Evolutionary conservation across 2,329 filamentous ascomycete genomes (phyloP).

Genomic region (Microcyclospora pomicola): DNA sequence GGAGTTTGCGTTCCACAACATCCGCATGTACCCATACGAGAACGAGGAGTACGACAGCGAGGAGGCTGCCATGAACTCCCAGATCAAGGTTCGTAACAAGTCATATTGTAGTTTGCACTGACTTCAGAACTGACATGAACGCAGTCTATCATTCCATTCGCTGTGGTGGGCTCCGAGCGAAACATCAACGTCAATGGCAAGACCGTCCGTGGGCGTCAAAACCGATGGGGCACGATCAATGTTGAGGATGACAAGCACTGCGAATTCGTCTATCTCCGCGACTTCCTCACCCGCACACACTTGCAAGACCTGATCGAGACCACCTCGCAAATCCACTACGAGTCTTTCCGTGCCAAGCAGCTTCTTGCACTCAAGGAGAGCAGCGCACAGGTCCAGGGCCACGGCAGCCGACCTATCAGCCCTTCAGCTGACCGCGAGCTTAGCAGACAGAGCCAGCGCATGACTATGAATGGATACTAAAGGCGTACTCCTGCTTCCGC

Average conservation of each 20-base stretch:
- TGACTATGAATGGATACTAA: slow-evolving; percentile 99
- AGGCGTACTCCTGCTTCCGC: not conserved
- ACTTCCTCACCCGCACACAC: slow-evolving; percentile 97
- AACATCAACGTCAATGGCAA: slow-evolving; percentile 95
- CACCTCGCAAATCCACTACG: slow-evolving; percentile 98
- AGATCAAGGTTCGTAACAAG: slow-evolving; percentile 64
- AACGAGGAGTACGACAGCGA: slow-evolving; percentile 98
- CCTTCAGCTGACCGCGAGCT: slow-evolving; percentile 88
- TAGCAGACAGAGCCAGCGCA: slow-evolving; percentile 89
- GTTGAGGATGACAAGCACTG: slow-evolving; percentile 99
- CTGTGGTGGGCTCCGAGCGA: slow-evolving; percentile 95
- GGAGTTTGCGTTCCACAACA: slow-evolving; percentile 98
- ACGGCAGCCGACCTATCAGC: slow-evolving; percentile 77
- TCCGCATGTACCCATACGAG: slow-evolving; percentile 99
- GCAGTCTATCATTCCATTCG: slow-evolving; percentile 87
- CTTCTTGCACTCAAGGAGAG: slow-evolving; percentile 95
- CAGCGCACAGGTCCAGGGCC: slow-evolving; percentile 66
- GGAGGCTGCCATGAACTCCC: slow-evolving; percentile 80
- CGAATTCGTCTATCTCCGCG: slow-evolving; percentile 96
- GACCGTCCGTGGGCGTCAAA: slow-evolving; percentile 85
- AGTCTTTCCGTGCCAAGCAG: slow-evolving; percentile 98
- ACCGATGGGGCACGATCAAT: slow-evolving; percentile 98
- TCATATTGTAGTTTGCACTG: slow-evolving; percentile 16
- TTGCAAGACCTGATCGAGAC: slow-evolving; percentile 98
- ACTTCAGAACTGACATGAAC: not conserved